Conservation (phyloP, 306 rosid genomes). For the Cicer pinnatifidum region DNA sequence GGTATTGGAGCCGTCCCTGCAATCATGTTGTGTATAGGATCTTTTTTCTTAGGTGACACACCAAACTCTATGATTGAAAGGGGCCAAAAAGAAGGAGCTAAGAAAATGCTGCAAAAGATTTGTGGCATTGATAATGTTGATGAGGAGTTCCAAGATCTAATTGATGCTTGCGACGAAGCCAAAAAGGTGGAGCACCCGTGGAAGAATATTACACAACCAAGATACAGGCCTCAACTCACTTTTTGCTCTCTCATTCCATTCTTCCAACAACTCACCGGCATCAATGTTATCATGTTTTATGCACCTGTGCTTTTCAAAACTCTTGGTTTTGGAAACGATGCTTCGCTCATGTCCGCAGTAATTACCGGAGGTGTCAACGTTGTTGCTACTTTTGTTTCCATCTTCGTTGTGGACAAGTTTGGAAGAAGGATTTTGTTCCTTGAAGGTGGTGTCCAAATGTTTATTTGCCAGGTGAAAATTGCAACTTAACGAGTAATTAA, state of each 20-base stretch:
- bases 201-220: not conserved
- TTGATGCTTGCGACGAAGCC: not conserved
- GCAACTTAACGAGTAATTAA: not conserved
- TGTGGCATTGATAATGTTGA: constrained; percentile 5
- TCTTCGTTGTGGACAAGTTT: not conserved
- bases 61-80: no score
- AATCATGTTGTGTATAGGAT: no score
- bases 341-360: not conserved
- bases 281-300: constrained; percentile 4
- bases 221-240: constrained; percentile 1
- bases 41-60: no score
- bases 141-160: not conserved
- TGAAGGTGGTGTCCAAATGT: constrained; percentile 1
- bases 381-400: not conserved
- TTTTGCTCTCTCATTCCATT: not conserved
- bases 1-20: no score
- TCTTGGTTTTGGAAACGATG: not conserved
- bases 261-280: not conserved
- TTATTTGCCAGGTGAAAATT: not conserved
- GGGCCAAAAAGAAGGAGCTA: no score
- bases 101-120: not conserved
- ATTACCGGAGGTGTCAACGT: not conserved
- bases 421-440: constrained; percentile 13
- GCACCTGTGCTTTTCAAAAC: constrained; percentile 8
- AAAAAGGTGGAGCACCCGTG: constrained; percentile 6